phyloP scores from a whole-genome alignment of 805 yeast genomes.

The Saitoella complicata region DNA sequence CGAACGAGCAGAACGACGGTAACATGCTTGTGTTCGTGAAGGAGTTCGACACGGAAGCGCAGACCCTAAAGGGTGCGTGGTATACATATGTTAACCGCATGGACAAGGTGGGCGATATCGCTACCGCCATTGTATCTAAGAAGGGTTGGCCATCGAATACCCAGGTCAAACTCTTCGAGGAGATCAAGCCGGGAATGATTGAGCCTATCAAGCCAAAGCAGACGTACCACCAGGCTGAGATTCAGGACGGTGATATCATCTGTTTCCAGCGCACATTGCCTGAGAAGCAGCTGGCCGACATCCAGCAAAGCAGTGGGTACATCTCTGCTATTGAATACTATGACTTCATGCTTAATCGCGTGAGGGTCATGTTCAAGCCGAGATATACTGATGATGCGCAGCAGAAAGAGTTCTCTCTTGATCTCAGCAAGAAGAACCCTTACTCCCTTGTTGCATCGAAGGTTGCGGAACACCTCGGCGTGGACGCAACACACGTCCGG shows the following conservation, averaged over 20 bases:
- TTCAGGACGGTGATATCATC: constrained; percentile 23
- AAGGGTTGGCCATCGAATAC: constrained; percentile 20
- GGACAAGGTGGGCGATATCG: constrained; percentile 25
- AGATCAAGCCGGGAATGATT: constrained; percentile 22
- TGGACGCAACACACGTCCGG: constrained; percentile 46
- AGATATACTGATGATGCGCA: constrained; percentile 9
- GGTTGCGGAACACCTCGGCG: constrained; percentile 37
- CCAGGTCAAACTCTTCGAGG: constrained; percentile 18
- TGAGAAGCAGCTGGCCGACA: constrained; percentile 11
- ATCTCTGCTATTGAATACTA: constrained; percentile 17
- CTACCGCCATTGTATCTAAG: constrained; percentile 11
- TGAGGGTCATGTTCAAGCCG: constrained; percentile 16
- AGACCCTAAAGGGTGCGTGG: constrained; percentile 47
- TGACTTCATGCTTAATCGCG: constrained; percentile 20
- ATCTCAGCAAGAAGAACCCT: constrained; percentile 48
- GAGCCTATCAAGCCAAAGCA: constrained; percentile 16
- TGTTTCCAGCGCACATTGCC: constrained; percentile 18
- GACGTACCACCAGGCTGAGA: constrained; percentile 20
- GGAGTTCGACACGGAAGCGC: constrained; percentile 42
- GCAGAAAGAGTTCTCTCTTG: constrained; percentile 25
- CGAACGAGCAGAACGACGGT: background rate
- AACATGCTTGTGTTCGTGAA: constrained; percentile 30
- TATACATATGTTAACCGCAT: constrained; percentile 38
- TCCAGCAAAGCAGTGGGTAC: constrained; percentile 7
- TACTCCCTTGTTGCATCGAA: constrained; percentile 46